Evolutionary conservation across 2,329 filamentous ascomycete species (phyloP), one percentile per base, ranked within the genome.

Genomic region (Epichloe amarillans): DNA sequence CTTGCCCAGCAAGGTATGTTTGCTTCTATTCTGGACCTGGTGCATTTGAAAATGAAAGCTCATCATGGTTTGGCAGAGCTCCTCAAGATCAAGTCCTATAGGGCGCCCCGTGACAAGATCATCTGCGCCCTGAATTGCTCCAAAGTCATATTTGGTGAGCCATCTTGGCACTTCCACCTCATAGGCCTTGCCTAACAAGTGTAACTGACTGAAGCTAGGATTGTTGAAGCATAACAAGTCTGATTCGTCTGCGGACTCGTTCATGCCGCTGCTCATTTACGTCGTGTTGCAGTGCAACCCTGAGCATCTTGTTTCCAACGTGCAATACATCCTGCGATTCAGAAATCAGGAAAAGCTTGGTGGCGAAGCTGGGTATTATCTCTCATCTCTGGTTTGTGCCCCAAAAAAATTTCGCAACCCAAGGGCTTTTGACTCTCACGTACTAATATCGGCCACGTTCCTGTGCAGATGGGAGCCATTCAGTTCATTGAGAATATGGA

Each of bases 121-220:
- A 97, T 98, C 47, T 98, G 93, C 66, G 88, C 97, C 44, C 72
- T 98, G 51, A 98, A 98, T 69, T 96, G 90, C 70, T 98, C 93
- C 79, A 98, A 98, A 69, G 94, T 98, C 55, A 97, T 98, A 56
- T 97, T 98, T 67, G 93, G 86, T 88, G 67, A 58, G 76, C 60
- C 19, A 4, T 8, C 6, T n/a, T 37, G 12, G 43, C 8, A 7
- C 14, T 4, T 7, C 30, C 30, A 30, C 30, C 37, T 19, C 23
- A 33, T n/a, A 42, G 30, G 41, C 30, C 35, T 36, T 36, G 23
- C 26, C 12, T 15, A 19, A 17, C 17, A 15, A 38, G 14, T 26
- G 14, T 36, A 23, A 30, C 49, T 47, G 44, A 47, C 36, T 17
- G 8, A 8, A 10, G 11, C 12, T 50, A 87, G 85, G 91, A 17